Evolutionary conservation across 2,329 filamentous ascomycete genomes (phyloP).

Genomic region (Microdochium nivale): DNA sequence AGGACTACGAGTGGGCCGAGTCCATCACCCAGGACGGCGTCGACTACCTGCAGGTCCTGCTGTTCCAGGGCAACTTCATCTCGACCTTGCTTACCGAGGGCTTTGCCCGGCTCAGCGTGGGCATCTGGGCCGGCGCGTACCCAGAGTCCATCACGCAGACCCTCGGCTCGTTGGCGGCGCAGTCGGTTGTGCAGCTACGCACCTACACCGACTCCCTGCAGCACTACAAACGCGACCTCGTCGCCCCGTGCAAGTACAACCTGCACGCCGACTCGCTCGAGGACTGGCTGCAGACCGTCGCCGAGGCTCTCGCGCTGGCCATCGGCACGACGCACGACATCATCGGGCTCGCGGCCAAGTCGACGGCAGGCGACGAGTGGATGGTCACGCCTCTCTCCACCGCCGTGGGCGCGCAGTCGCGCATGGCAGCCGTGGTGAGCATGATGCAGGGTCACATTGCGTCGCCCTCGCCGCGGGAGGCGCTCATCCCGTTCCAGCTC

Average conservation of each 20-base stretch:
- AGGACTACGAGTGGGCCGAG: conserved; percentile 22
- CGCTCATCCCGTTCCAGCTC: conserved; percentile 18
- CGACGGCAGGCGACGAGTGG: conserved; percentile 19
- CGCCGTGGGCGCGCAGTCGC: conserved; percentile 22
- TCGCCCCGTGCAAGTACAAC: conserved; percentile 17
- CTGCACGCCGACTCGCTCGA: conserved; percentile 13
- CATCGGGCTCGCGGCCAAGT: conserved; percentile 13
- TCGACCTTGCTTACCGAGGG: conserved; percentile 22
- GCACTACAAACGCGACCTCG: conserved; percentile 19
- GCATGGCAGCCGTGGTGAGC: conserved; percentile 26
- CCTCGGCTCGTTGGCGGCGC: conserved; percentile 22
- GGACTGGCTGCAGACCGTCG: conserved; percentile 15
- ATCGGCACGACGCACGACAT: conserved; percentile 22
- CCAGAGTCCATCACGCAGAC: conserved; percentile 21
- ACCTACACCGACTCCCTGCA: conserved; percentile 23
- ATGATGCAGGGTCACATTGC: conserved; percentile 28
- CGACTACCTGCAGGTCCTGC: conserved; percentile 16
- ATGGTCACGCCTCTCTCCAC: conserved; percentile 21
- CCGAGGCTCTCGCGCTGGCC: conserved; percentile 16
- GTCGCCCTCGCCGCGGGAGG: conserved; percentile 22
- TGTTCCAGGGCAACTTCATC: conserved; percentile 24
- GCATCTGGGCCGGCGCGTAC: conserved; percentile 21
- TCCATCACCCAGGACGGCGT: conserved; percentile 18
- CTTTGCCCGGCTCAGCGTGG: conserved; percentile 14
- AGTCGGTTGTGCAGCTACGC: conserved; percentile 25